These are phyloP conservation scores for Penicillium dipodomyicola DNA, from an alignment of 495 filamentous ascomycete genomes.

Conservation along the genomic window DNA sequence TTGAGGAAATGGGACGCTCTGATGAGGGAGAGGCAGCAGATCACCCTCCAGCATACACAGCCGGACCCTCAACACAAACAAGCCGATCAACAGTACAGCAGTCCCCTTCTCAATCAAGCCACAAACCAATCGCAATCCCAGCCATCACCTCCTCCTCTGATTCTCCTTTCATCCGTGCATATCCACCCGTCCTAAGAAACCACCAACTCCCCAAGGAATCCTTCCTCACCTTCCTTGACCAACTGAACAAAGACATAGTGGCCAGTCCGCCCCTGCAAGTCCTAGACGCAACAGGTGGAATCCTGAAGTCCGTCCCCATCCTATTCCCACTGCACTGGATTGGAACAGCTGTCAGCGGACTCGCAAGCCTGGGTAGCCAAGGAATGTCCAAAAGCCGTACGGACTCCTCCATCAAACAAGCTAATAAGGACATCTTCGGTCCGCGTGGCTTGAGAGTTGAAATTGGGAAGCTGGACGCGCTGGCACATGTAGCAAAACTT, in stretches of 20 bases:
- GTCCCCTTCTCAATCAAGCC: not conserved
- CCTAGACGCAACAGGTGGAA: constrained; percentile 33
- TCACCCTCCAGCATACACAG: constrained; percentile 8
- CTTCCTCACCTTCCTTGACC: constrained; percentile 31
- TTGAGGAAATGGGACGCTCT: not conserved
- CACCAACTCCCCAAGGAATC: constrained; percentile 27
- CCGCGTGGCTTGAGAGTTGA: constrained; percentile 26
- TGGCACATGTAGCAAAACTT: constrained; percentile 29
- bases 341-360: constrained; percentile 24
- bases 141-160: constrained; percentile 19
- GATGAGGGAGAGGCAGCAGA: not conserved
- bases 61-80: constrained; percentile 1
- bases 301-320: constrained; percentile 32
- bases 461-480: constrained; percentile 26
- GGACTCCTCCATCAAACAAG: constrained; percentile 26
- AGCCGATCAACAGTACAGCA: not conserved
- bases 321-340: constrained; percentile 33
- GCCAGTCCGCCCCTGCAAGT: constrained; percentile 35
- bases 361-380: constrained; percentile 26
- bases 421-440: constrained; percentile 31
- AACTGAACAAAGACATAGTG: constrained; percentile 31
- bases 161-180: constrained; percentile 32
- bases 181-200: constrained; percentile 22
- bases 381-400: constrained; percentile 30
- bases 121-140: constrained; percentile 32